phyloP scores from a whole-genome alignment of 345 rosid species.

The Durio zibethinus region DNA sequence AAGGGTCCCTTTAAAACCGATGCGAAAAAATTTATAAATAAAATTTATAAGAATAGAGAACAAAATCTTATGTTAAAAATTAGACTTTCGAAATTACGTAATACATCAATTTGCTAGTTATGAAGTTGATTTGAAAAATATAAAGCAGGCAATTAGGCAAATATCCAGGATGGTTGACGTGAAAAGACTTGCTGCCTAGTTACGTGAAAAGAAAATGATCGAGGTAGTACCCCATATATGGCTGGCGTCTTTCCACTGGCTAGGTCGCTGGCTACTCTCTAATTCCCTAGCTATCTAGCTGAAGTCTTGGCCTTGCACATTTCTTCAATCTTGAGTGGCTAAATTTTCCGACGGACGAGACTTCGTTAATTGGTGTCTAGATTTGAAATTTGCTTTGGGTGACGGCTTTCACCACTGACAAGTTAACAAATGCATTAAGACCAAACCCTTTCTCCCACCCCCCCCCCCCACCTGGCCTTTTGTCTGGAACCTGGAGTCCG shows the following conservation, averaged over 20 bases:
- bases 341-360: not conserved
- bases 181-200: no score
- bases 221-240: not conserved
- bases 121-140: not conserved
- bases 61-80: no score
- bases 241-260: not conserved
- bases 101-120: no score
- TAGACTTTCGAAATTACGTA: not conserved
- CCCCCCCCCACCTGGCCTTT: not conserved
- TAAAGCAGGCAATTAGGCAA: not conserved
- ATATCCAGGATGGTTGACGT: not conserved
- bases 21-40: no score
- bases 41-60: no score
- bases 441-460: not conserved
- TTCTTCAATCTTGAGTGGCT: not conserved
- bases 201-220: no score
- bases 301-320: not conserved
- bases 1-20: no score
- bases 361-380: not conserved
- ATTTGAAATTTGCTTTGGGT: not conserved
- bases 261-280: not conserved
- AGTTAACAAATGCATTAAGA: not conserved
- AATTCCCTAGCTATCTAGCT: no score
- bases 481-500: not conserved
- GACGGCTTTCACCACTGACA: not conserved